Evolutionary conservation across 495 filamentous ascomycete genomes (phyloP).

Genomic region (Xylaria acuta): DNA sequence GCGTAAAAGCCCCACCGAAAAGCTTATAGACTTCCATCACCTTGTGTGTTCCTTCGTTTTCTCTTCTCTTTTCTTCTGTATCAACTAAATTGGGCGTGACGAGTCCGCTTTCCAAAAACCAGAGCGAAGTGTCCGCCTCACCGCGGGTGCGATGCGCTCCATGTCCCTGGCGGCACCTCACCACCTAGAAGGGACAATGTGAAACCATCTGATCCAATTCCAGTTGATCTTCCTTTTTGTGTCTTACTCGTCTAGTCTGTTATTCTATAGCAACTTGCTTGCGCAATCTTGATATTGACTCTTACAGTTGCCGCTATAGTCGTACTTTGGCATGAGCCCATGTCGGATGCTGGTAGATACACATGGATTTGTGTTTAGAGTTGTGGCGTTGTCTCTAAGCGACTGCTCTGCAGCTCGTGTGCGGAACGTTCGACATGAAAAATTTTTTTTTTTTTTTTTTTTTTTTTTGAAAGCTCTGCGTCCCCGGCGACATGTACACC

Average conservation of each 20-base stretch:
- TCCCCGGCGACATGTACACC: background rate
- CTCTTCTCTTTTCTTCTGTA: slow-evolving; percentile 45
- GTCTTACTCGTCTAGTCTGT: no score
- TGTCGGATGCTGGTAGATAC: background rate
- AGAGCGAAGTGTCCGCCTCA: slow-evolving; percentile 45
- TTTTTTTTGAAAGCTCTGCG: background rate
- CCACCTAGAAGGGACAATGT: slow-evolving; percentile 64
- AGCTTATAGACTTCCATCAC: background rate
- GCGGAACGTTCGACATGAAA: background rate
- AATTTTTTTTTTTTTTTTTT: no score
- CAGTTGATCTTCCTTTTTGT: slow-evolving; percentile 45
- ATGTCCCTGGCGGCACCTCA: slow-evolving; percentile 62
- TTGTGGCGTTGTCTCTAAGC: background rate
- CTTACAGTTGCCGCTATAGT: no score
- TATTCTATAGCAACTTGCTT: background rate
- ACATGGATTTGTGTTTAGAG: background rate
- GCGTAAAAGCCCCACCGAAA: background rate
- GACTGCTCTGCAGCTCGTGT: background rate
- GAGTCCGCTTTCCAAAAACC: slow-evolving; percentile 51
- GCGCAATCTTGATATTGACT: no score
- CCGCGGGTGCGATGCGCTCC: slow-evolving; percentile 56
- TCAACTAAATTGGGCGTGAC: slow-evolving; percentile 67
- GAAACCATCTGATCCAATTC: slow-evolving; percentile 62
- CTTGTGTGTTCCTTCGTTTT: background rate
- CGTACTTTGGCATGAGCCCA: background rate